Percentiles rank a stretch among this genome's conserved stretches.
Conservation (phyloP, 495 filamentous ascomycete genomes). For the Daldinia childiae region DNA sequence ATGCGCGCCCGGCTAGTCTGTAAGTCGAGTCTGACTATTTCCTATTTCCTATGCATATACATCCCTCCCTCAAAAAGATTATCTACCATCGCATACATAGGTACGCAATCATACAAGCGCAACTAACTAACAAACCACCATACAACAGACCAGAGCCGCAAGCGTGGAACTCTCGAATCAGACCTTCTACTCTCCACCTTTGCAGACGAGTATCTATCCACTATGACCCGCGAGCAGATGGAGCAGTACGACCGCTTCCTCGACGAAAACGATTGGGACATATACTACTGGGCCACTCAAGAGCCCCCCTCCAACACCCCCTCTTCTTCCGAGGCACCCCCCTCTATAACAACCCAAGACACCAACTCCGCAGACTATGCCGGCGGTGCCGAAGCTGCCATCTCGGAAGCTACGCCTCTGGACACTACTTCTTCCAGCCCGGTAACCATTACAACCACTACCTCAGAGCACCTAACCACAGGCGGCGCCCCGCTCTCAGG, state of each 20-base stretch:
- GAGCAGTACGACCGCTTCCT: constrained; percentile 91
- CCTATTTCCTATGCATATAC: neutral
- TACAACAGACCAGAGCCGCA: constrained; percentile 89
- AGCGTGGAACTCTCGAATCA: constrained; percentile 93
- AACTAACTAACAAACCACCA: neutral
- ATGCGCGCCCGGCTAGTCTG: constrained; percentile 91
- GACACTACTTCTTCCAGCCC: neutral
- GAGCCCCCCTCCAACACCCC: constrained; percentile 58
- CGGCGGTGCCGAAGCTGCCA: constrained; percentile 54
- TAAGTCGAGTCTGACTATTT: constrained; percentile 56
- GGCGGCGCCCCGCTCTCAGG: constrained; percentile 34
- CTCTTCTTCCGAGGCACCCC: constrained; percentile 49
- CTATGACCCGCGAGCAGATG: constrained; percentile 78
- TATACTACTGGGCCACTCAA: constrained; percentile 99
- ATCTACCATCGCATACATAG: neutral
- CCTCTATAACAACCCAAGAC: constrained; percentile 47
- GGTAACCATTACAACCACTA: neutral
- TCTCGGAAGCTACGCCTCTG: constrained; percentile 20
- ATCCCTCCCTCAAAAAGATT: neutral
- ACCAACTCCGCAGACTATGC: constrained; percentile 44
- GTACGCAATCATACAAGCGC: constrained; percentile 1
- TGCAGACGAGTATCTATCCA: constrained; percentile 76
- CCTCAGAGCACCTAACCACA: constrained; percentile 20
- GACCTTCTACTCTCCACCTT: constrained; percentile 97
- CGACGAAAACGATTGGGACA: constrained; percentile 99